phyloP scores from a whole-genome alignment of 2,329 filamentous ascomycete genomes.

The Cladobotryum protrusum region DNA sequence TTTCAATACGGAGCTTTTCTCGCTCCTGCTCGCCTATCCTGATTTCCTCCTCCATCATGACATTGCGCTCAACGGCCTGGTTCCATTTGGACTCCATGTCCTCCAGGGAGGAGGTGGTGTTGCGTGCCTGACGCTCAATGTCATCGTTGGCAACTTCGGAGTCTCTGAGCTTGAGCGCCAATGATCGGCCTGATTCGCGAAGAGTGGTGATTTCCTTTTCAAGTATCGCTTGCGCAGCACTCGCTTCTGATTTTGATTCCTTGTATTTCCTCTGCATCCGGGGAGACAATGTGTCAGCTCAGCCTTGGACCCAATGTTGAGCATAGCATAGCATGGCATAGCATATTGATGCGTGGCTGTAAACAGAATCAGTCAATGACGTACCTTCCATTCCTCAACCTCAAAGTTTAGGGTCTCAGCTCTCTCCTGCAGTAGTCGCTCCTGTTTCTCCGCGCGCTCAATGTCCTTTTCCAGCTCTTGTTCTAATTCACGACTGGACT shows the following conservation, averaged over 20 bases:
- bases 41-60: constrained; percentile 94
- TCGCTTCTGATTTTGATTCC: constrained; percentile 85
- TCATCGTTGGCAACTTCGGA: constrained; percentile 98
- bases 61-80: constrained; percentile 80
- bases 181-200: constrained; percentile 72
- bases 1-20: constrained; percentile 81
- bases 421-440: constrained; percentile 79
- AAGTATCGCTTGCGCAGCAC: constrained; percentile 72
- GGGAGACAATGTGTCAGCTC: constrained; percentile 9
- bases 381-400: constrained; percentile 97
- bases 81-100: constrained; percentile 98
- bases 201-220: constrained; percentile 95
- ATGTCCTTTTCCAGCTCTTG: constrained; percentile 93
- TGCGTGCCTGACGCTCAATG: constrained; percentile 91
- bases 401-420: constrained; percentile 79
- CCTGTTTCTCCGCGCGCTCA: constrained; percentile 88
- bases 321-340: too few relatives aligned
- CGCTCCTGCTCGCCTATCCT: constrained; percentile 87
- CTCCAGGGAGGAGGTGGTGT: constrained; percentile 91
- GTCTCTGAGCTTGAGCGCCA: constrained; percentile 81
- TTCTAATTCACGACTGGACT: constrained; percentile 90
- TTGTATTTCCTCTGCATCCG: constrained; percentile 77
- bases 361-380: constrained; percentile 19
- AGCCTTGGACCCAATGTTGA: neutral
- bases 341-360: neutral